Evolutionary conservation across 2,329 filamentous ascomycete species (phyloP), one percentile per base, ranked within the genome.

Genomic region (Xylaria sp.): DNA sequence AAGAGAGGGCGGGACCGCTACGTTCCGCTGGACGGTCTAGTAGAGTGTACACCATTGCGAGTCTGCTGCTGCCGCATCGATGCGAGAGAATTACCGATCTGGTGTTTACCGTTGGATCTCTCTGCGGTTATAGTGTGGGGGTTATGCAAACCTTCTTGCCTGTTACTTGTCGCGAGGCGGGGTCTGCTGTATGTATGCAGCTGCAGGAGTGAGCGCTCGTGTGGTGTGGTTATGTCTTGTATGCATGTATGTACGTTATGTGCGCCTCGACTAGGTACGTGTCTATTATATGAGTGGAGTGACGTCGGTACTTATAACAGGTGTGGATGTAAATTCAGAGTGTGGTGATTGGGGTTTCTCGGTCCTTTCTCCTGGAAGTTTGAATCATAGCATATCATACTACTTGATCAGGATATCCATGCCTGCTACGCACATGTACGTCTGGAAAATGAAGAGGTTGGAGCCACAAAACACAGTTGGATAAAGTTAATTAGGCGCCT

Each of bases 61-160:
- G 57, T 51, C 15, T 46, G 15, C 7, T 46, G 4, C 10, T 65
- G 62, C 41, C 51, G 33, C 23, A 51, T 62, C 25, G 49, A 57
- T 6, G 39, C 12, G 23, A 62, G 41, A 43, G 52, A 65, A n/a
- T n/a, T 57, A 49, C 62, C 65, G 56, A 55, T 23, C 56, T 55
- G 49, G 43, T 23, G 43, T 51, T 39, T 25, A 25, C 52, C 41
- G 51, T 36, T 33, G 48, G 18, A 43, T 41, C 48, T 41, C 55
- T 59, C 12, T 31, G 60, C 39, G 15, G 60, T 33, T 39, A 67
- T 67, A 67, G 13, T 63, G 41, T 18, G n/a, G 20, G n/a, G 41
- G 15, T 55, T 63, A 61, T 61, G 64, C 39, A 68, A 33, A 64
- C 60, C 46, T 68, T 13, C 55, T n/a, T 59, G 36, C 31, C 28